Evolutionary conservation across 129 eudicot genomes (phyloP).

Genomic region (Flaveria trinervia): DNA sequence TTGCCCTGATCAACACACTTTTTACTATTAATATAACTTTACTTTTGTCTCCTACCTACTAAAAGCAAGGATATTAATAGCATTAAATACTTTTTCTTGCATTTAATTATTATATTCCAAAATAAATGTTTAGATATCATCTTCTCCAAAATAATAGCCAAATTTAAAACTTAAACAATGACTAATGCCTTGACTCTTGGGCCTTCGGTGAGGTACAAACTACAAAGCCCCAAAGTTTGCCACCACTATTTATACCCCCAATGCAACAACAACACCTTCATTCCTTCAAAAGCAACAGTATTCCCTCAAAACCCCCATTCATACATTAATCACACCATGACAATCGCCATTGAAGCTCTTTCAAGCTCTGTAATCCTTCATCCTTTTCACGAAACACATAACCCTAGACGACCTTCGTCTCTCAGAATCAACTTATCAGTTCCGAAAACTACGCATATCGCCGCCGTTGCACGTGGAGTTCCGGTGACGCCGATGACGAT

Average conservation of each 20-base stretch:
- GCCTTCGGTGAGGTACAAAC: background rate
- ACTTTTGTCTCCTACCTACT: too few relatives aligned
- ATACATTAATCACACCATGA: too few relatives aligned
- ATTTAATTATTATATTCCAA: too few relatives aligned
- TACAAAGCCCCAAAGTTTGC: background rate
- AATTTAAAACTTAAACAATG: too few relatives aligned
- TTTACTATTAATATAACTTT: too few relatives aligned
- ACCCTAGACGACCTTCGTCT: background rate
- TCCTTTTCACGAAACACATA: conserved; percentile 31
- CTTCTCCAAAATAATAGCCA: too few relatives aligned
- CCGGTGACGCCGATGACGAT: conserved; percentile 35
- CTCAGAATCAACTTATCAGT: conserved; percentile 2
- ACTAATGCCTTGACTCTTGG: background rate
- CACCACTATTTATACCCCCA: conserved; percentile 3
- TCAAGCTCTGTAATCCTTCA: conserved; percentile 37
- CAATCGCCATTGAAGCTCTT: conserved; percentile 48
- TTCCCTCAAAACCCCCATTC: conserved; percentile 14
- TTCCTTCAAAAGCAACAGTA: background rate
- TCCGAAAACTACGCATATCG: conserved; percentile 24
- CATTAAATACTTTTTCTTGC: too few relatives aligned
- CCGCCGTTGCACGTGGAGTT: conserved; percentile 28
- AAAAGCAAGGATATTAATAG: too few relatives aligned
- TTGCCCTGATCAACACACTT: too few relatives aligned
- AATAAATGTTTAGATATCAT: too few relatives aligned
- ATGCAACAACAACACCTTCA: background rate